Evolutionary conservation across 2,329 filamentous ascomycete genomes (phyloP), one percentile per base, ranked within the genome.

Genomic region (Stemphylium lycopersici): DNA sequence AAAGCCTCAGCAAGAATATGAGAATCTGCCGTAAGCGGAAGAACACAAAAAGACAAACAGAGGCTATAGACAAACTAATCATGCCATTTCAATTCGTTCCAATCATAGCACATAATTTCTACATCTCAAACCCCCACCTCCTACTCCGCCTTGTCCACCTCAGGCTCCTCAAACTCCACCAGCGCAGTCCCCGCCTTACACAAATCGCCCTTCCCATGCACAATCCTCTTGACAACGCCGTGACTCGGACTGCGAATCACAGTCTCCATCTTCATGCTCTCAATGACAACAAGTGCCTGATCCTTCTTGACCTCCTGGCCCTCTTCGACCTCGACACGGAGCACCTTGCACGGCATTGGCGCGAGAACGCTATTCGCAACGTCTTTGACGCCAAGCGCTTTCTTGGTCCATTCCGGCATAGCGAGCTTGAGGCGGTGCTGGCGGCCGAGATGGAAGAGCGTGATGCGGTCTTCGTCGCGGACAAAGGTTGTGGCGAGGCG

Each of bases 311-410:
- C 95, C 41, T 77, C 78, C 60, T 96, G 86, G 0, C 95, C 95
- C 65, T 91, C 91, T 24, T 83, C 78, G 0, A 97, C 91, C 75
- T 96, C 90, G 42, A 97, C 95, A 62, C 91, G 87, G 58, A 99
- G 78, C 22, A 99, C 89, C 79, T 98, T 98, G 78, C 95, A 98
- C 1, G 95, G 95, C 95, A 99, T 99, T 0, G 95, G 95, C 18
- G 95, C 91, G 20, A 90, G 82, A 1, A 98, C 91, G 48, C 89
- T 95, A 55, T 93, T 93, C 6, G 87, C 82, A 0, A 84, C 83
- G 69, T 96, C 91, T 73, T 91, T 93, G 58, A 90, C 79, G 0
- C 93, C 93, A 6, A 97, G 81, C 0, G 91, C 92, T 76, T 96
- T 93, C 66, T 92, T 90, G 53, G 90, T 89, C 92, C 93, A 99